Evolutionary conservation across 176 grass and related monocot species (phyloP).

Genomic region (Alopecurus myosuroides): DNA sequence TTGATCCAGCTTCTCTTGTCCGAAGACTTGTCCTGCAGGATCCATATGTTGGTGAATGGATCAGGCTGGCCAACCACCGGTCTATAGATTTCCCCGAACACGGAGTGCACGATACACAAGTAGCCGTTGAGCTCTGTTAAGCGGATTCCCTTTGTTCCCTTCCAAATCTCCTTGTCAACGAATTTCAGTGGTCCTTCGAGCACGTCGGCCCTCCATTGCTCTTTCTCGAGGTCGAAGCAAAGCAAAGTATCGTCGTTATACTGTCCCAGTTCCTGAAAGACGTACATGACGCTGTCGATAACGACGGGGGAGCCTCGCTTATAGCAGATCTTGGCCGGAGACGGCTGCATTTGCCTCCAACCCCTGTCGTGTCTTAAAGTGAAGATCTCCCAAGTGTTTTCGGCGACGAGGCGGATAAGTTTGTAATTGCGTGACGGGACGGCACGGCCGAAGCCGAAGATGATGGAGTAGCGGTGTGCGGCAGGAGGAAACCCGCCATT

Average conservation of each 20-base stretch:
- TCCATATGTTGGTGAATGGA: background rate
- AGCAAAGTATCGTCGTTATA: background rate
- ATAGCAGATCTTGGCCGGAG: background rate
- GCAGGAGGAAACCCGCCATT: background rate
- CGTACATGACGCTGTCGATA: background rate
- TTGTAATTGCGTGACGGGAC: background rate
- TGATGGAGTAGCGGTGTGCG: background rate
- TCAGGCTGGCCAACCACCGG: too few relatives aligned
- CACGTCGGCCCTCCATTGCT: background rate
- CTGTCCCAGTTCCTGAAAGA: background rate
- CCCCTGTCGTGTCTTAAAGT: background rate
- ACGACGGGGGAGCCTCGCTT: background rate
- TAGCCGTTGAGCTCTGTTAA: background rate
- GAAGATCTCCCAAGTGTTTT: background rate
- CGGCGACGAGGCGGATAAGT: background rate
- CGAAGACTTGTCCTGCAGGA: background rate
- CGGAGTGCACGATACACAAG: background rate
- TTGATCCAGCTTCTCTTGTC: background rate
- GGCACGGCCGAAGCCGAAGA: background rate
- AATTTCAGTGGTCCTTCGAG: background rate
- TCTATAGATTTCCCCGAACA: too few relatives aligned
- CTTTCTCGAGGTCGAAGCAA: background rate
- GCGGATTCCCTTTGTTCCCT: background rate
- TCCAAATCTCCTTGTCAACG: background rate
- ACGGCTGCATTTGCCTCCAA: background rate